phyloP scores from a whole-genome alignment of 352 stramenopile genomes.

The Phytophthora pisi region DNA sequence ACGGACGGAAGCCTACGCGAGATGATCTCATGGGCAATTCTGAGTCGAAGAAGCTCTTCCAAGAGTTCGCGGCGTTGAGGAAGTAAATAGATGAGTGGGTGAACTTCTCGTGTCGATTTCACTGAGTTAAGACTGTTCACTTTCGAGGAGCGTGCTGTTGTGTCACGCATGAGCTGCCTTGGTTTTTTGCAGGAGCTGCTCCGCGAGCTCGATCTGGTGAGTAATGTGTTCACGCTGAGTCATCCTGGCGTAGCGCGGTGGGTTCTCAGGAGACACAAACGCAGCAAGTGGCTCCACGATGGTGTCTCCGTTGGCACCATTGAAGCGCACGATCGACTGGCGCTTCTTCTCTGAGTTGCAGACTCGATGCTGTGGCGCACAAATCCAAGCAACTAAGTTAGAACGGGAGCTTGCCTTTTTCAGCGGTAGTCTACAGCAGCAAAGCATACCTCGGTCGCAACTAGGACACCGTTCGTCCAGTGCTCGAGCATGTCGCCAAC shows the following conservation, averaged over 20 bases:
- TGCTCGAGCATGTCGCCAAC: conserved; percentile 83
- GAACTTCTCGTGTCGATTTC: conserved; percentile 10
- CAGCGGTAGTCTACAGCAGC: no score
- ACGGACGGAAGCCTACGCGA: conserved; percentile 60
- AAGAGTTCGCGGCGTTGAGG: conserved; percentile 68
- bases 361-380: conserved; percentile 66
- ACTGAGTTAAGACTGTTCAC: conserved; percentile 6
- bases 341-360: conserved; percentile 77
- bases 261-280: conserved; percentile 60
- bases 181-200: conserved; percentile 66
- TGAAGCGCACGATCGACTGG: conserved; percentile 87
- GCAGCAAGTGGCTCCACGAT: conserved; percentile 63
- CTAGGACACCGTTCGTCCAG: conserved; percentile 79
- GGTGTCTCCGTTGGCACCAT: conserved; percentile 74
- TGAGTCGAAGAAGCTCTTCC: conserved; percentile 65
- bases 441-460: conserved; percentile 65
- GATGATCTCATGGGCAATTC: conserved; percentile 72
- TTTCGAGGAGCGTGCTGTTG: not conserved
- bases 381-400: not conserved
- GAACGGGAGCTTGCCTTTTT: not conserved
- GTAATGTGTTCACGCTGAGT: conserved; percentile 72
- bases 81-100: conserved; percentile 46
- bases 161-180: conserved; percentile 51
- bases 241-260: conserved; percentile 63
- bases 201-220: conserved; percentile 52